Evolutionary conservation across 1,284 basidiomycete species (phyloP).

Genomic region (Schizopora paradoxa): DNA sequence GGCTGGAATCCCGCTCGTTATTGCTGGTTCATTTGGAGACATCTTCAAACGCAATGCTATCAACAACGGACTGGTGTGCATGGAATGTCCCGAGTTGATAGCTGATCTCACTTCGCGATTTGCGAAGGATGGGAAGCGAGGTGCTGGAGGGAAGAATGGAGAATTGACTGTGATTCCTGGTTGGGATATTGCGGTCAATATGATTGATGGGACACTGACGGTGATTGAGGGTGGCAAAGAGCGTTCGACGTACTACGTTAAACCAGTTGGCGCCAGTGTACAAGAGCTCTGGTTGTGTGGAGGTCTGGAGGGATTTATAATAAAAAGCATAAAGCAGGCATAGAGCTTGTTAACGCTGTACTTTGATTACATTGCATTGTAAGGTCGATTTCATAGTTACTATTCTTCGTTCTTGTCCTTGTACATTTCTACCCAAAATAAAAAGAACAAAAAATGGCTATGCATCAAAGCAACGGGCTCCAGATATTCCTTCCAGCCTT

Average conservation of each 20-base stretch:
- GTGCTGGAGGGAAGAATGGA: conserved; percentile 70
- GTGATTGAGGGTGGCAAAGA: conserved; percentile 42
- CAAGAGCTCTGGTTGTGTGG: conserved; percentile 89
- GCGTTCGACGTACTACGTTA: conserved; percentile 58
- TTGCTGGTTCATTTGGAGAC: conserved; percentile 97
- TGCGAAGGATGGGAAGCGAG: conserved; percentile 68
- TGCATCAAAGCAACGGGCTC: conserved; percentile 14
- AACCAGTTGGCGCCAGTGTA: conserved; percentile 82
- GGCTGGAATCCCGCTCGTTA: conserved; percentile 87
- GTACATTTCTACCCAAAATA: no score
- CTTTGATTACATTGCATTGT: conserved; percentile 1
- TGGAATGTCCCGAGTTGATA: conserved; percentile 90
- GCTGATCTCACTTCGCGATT: conserved; percentile 75
- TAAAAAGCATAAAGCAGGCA: conserved; percentile 57
- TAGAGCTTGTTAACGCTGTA: conserved; percentile 12
- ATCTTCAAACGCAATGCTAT: conserved; percentile 99
- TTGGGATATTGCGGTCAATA: conserved; percentile 61
- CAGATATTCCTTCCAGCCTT: conserved; percentile 15
- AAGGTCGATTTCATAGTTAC: conserved; percentile 11
- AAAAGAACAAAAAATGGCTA: no score
- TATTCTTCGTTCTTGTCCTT: no score
- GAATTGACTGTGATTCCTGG: conserved; percentile 78
- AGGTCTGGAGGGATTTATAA: conserved; percentile 73
- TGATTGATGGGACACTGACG: conserved; percentile 61
- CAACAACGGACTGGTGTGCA: conserved; percentile 96